Percentiles rank a stretch among this genome's conserved stretches.
These are phyloP conservation scores for Fusarium nematophilum DNA, from an alignment of 2,329 filamentous ascomycete species.

Conservation along the genomic window DNA sequence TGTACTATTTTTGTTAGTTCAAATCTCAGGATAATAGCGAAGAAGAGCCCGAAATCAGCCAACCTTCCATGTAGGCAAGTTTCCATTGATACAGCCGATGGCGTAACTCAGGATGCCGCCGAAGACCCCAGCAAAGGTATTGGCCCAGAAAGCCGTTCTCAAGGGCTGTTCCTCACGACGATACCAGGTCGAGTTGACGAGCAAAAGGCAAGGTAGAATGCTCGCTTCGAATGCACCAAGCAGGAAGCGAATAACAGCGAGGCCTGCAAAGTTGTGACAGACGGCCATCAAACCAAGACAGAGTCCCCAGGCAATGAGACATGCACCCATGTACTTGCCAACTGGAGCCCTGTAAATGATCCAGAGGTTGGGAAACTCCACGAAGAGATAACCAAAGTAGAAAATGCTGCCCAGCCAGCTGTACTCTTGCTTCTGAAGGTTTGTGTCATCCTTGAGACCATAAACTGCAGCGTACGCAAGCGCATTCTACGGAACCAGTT, in stretches of 20 bases:
- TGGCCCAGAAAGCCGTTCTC: slow-evolving; percentile 48
- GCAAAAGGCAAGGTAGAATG: slow-evolving; percentile 42
- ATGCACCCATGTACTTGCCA: slow-evolving; percentile 34
- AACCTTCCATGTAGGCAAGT: slow-evolving; percentile 37
- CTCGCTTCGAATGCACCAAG: slow-evolving; percentile 46
- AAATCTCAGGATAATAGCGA: fast-evolving
- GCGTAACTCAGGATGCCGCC: slow-evolving; percentile 47
- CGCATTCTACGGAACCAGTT: slow-evolving; percentile 3
- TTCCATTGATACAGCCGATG: slow-evolving; percentile 44
- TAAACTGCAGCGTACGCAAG: slow-evolving; percentile 32
- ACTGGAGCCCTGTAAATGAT: slow-evolving; percentile 33
- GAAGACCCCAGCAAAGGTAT: slow-evolving; percentile 47
- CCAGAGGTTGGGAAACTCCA: slow-evolving; percentile 56
- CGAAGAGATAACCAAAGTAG: slow-evolving; percentile 60
- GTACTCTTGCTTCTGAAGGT: slow-evolving; percentile 61
- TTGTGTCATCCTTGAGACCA: slow-evolving; percentile 34
- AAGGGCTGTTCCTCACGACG: slow-evolving; percentile 46
- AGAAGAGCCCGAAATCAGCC: fast-evolving
- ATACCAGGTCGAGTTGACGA: slow-evolving; percentile 50
- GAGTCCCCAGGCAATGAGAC: slow-evolving; percentile 37
- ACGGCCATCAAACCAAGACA: slow-evolving; percentile 44
- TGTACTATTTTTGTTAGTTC: slow-evolving; percentile 6
- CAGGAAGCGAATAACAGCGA: slow-evolving; percentile 45
- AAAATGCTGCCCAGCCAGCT: slow-evolving; percentile 68
- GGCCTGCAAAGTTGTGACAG: slow-evolving; percentile 37